Percentiles rank a stretch among this genome's conserved stretches.
These are phyloP conservation scores for Paraconiothyrium sp. DNA, from an alignment of 2,329 filamentous ascomycete species.

Conservation along the genomic window DNA sequence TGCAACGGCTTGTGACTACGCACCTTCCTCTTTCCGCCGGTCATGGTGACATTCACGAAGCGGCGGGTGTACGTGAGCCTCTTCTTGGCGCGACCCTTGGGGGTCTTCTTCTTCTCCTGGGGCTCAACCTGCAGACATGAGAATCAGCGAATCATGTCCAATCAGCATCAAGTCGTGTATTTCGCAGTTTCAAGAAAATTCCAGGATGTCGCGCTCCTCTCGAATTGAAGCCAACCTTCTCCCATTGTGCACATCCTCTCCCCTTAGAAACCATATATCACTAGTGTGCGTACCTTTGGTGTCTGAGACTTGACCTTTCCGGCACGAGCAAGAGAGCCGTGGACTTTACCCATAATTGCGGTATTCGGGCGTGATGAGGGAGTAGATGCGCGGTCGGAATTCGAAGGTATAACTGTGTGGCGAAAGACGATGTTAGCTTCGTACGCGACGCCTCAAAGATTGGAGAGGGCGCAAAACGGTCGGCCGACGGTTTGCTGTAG, in stretches of 20 bases:
- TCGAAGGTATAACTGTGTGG: constrained; percentile 34
- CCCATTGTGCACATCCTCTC: not conserved
- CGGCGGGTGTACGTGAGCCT: constrained; percentile 94
- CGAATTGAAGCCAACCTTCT: too few relatives aligned
- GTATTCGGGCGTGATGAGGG: constrained; percentile 47
- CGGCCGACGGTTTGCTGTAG: constrained; percentile 3
- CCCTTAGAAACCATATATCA: not conserved
- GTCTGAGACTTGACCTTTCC: constrained; percentile 83
- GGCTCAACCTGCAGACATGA: constrained; percentile 72
- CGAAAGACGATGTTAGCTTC: constrained; percentile 40
- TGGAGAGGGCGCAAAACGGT: constrained; percentile 3
- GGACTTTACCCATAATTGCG: constrained; percentile 88
- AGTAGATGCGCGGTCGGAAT: constrained; percentile 34
- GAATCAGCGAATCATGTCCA: constrained; percentile 33
- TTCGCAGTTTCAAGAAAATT: not conserved
- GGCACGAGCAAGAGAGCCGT: constrained; percentile 93
- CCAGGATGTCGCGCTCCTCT: not conserved
- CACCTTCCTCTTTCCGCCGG: constrained; percentile 98
- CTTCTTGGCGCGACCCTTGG: constrained; percentile 98
- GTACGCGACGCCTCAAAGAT: constrained; percentile 20
- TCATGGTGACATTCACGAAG: constrained; percentile 98
- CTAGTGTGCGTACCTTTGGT: constrained; percentile 21
- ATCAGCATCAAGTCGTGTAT: not conserved
- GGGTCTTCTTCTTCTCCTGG: constrained; percentile 95
- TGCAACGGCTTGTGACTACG: constrained; percentile 26